Evolutionary conservation across 805 yeast genomes (phyloP), one percentile per base, ranked within the genome.

Genomic region (Monosporozyma yasuniensis): DNA sequence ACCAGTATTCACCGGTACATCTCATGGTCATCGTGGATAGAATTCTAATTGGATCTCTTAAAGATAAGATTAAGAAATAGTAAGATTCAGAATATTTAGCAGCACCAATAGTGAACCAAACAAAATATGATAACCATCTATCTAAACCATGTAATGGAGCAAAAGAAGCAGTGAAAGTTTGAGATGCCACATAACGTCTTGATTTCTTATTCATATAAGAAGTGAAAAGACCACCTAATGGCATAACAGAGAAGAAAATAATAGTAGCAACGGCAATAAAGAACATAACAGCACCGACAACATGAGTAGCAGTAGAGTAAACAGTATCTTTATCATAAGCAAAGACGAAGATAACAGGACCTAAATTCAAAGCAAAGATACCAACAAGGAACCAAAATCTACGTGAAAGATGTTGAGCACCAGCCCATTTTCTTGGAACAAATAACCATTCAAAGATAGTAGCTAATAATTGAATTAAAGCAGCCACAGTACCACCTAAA

Each of bases 341-440:
- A 69, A 88, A 87, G 38, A 90, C 83, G 64, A 87, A 93, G 50
- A 87, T 80, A 30, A 87, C 80, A 37, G 98, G 96, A 58, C 83
- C 95, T 64, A 91, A 74, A 70, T 91, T 93, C 54, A 83, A 61
- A 48, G 73, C 75, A 50, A 89, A 74, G 57, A 89, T 79, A 47
- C 79, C 56, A 49, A 83, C 57, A 66, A 91, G 70, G 66, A 90
- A 84, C 75, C 83, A 65, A 61, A 93, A 75, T 67, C 99, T 84
- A 72, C 96, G 87, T 37, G 88, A 73, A 65, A 93, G 78, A 68
- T 87, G 96, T 73, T 91, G 98, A 68, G 98, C 97, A 71, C 99
- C 99, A 34, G 98, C 95, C 98, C 98, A 93, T 60, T 84, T 80
- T 72, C 98, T 84, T 58, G 99, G 99, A 54, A 93, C 98, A 63